Evolutionary conservation across 257 asterid genomes (phyloP), one percentile per base, ranked within the genome.

Genomic region (Ilex aquifolium): DNA sequence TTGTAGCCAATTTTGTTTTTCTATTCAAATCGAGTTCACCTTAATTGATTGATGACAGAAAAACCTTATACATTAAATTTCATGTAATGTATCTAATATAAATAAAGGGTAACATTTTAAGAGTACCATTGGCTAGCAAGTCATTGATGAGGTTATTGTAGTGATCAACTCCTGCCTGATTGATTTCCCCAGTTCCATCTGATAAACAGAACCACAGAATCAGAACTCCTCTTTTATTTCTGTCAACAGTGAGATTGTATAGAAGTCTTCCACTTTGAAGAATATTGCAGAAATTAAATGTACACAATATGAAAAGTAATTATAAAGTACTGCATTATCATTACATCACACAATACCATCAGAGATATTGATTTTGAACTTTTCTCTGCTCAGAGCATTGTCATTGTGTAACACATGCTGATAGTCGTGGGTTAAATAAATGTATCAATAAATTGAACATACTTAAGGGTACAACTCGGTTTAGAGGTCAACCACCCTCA

Each of bases 131-230:
- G 63, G 86, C 89, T 7, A 88, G 69, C 68, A 92, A 75, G 27
- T 91, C 83, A 49, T 92, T 66, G 73, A 92, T 92, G 78, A 92
- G 44, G 7, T 79, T 80, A 73, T 85, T 89, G 79, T 92, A 89
- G 60, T 92, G 93, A 70, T 85, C 84, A n/a, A 92, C 75, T 66
- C 98, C 97, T 63, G 88, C 93, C 68, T 80, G 91, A 63, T 82
- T 92, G 61, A 87, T 82, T 65, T 71, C 66, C 32, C 97, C 97
- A 6, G 89, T 83, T 64, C 97, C 98, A 77, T 79, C 97, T 88
- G 76, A 55, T 49, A 49, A 46, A 76, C 40, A 63, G 1, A 44
- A 44, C 15, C 21, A 8, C 8, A 17, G 36, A 11, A 52, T 44
- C 1, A 32, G 64, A 65, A 44, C 13, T 16, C 2, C 10, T 12